Evolutionary conservation across 2,329 filamentous ascomycete species (phyloP).

Genomic region (Aspergillus arachidicola): DNA sequence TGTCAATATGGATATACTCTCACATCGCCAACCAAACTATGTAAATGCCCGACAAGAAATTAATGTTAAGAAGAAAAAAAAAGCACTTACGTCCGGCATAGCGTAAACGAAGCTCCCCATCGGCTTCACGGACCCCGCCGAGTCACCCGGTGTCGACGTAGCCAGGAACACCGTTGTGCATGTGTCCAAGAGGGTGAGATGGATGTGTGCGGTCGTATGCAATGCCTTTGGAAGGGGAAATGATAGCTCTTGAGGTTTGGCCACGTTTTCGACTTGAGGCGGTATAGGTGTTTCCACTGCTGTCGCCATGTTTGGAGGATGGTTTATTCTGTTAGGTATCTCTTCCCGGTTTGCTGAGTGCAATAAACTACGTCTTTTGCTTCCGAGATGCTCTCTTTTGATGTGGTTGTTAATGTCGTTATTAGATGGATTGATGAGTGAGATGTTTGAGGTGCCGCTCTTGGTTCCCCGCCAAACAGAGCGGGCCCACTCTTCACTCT

Average conservation of each 20-base stretch:
- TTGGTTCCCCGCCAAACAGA: conserved; percentile 5
- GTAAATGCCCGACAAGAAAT: background rate
- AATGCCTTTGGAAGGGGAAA: conserved; percentile 60
- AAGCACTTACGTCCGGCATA: conserved; percentile 74
- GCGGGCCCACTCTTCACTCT: background rate
- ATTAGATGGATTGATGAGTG: background rate
- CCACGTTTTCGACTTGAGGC: conserved; percentile 20
- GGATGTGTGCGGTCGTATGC: conserved; percentile 60
- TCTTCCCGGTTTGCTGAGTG: background rate
- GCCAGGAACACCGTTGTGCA: conserved; percentile 61
- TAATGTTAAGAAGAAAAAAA: background rate
- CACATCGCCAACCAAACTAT: background rate
- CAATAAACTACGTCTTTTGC: background rate
- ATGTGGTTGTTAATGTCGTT: background rate
- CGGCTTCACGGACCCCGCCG: conserved; percentile 45
- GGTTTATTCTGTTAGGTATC: background rate
- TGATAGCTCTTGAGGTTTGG: conserved; percentile 56
- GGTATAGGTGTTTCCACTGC: conserved; percentile 10
- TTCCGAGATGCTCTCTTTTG: background rate
- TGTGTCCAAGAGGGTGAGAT: conserved; percentile 57
- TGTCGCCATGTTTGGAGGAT: conserved; percentile 16
- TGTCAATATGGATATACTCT: background rate
- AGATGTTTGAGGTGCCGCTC: conserved; percentile 5
- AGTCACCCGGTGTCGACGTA: conserved; percentile 53
- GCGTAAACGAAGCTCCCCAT: conserved; percentile 94